Evolutionary conservation across 768 basidiomycete species (phyloP), one percentile per base, ranked within the genome.

Genomic region (Chalciporus piperatus): DNA sequence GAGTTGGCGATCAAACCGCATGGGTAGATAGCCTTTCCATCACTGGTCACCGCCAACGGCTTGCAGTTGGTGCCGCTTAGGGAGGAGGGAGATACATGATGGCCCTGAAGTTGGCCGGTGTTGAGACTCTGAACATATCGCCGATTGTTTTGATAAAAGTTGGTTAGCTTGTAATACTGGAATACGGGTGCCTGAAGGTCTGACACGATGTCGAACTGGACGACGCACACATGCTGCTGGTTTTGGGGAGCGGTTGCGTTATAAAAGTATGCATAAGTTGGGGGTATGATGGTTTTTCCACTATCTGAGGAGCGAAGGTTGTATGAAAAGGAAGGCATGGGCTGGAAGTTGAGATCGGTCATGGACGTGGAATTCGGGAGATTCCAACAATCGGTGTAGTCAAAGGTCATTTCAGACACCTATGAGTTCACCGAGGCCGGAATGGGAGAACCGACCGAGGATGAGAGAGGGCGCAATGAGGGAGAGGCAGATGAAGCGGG

Each of bases 1-100:
- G 93, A 97, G 72, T 99, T 99, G 41, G 97, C 97, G 57, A 99
- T 96, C 57, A 99, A 75, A 37, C 97, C 97, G 59, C 97, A 99
- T 2, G 97, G 97, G 63, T 95, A 99, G 66, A 93, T 82, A 9
- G 80, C 75, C 61, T 78, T 82, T 51, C 72, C 71, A 45, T 77
- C 69, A 12, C 59, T 58, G 6, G 70, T 69, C 5, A 75, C 64
- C n/a, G 78, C 88, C 42, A 96, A 76, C 3, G 97, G 97, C 67
- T 92, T 89, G 79, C 97, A 99, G 63, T 95, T 85, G 28, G 91
- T 82, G 42, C 75, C 70, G 35, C 83, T 70, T n/a, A 94, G 74
- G 47, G 73, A 66, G 20, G 49, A 62, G 14, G 68, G 46, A 44
- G 72, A 77, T 39, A 83, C 81, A 45, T 67, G 69, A 30, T 86